These are phyloP conservation scores for Ophiocordyceps camponoti-rufipedis DNA, from an alignment of 2,329 filamentous ascomycete genomes.

Conservation along the genomic window DNA sequence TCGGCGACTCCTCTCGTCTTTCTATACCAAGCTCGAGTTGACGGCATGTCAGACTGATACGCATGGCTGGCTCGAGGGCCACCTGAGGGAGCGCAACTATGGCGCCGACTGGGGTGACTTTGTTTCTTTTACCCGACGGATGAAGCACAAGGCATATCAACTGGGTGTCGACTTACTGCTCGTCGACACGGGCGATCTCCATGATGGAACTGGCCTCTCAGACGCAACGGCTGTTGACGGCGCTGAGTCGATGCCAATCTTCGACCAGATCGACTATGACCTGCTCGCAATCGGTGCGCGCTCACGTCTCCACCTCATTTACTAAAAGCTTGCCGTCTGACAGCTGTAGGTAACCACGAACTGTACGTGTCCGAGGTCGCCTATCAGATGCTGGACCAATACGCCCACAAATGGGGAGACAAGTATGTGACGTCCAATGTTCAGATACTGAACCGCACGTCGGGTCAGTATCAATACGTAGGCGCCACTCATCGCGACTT, in stretches of 20 bases:
- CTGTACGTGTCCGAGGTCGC: slow-evolving; percentile 43
- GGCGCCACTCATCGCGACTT: slow-evolving; percentile 25
- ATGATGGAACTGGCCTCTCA: slow-evolving; percentile 44
- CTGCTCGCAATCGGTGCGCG: slow-evolving; percentile 20
- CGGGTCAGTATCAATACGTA: slow-evolving; percentile 20
- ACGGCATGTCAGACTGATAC: slow-evolving; percentile 28
- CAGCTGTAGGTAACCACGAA: slow-evolving; percentile 36
- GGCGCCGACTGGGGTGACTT: slow-evolving; percentile 51
- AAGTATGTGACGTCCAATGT: slow-evolving; percentile 27
- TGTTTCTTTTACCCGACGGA: slow-evolving; percentile 38
- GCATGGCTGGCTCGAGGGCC: slow-evolving; percentile 41
- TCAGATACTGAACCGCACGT: slow-evolving; percentile 20
- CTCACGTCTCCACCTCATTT: neutral
- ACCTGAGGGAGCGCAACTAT: slow-evolving; percentile 43
- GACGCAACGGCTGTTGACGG: slow-evolving; percentile 42
- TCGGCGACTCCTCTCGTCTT: neutral
- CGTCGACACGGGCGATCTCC: slow-evolving; percentile 46
- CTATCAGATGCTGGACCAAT: slow-evolving; percentile 41
- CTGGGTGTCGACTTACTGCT: slow-evolving; percentile 41
- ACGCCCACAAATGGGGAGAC: slow-evolving; percentile 34
- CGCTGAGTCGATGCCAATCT: slow-evolving; percentile 28
- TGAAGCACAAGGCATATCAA: slow-evolving; percentile 37
- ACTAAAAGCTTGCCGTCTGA: neutral
- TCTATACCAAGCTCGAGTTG: neutral
- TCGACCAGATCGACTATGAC: slow-evolving; percentile 23